Percentiles rank a stretch among this genome's conserved stretches.
phyloP scores from a whole-genome alignment of 331 rosid species.

The Phaseolus coccineus region DNA sequence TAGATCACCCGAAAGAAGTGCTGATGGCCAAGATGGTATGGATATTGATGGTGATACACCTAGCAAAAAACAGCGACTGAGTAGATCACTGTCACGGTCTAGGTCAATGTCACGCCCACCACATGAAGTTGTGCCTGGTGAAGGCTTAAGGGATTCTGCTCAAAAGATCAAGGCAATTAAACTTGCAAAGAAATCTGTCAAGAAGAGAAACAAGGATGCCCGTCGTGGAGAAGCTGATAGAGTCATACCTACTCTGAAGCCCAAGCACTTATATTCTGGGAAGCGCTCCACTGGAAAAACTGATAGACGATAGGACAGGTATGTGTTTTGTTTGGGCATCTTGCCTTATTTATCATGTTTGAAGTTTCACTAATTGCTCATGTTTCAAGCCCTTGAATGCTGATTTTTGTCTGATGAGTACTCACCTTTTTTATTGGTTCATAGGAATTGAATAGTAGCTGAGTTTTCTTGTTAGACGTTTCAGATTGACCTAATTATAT shows the following conservation, averaged over 20 bases:
- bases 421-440: neutral
- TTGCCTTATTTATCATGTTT: slow-evolving; percentile 9
- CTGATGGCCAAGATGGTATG: slow-evolving; percentile 54
- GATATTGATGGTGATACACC: slow-evolving; percentile 74
- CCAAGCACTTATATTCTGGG: slow-evolving; percentile 87
- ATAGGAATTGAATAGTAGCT: neutral
- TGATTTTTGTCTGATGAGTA: neutral
- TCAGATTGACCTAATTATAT: neutral
- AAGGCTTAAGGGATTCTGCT: slow-evolving; percentile 78
- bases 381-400: neutral
- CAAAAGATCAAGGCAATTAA: slow-evolving; percentile 77
- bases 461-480: neutral
- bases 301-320: slow-evolving; percentile 64
- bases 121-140: slow-evolving; percentile 82
- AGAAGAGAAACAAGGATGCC: slow-evolving; percentile 81
- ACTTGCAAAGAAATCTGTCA: slow-evolving; percentile 70
- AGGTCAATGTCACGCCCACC: slow-evolving; percentile 68
- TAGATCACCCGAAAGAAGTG: slow-evolving; percentile 63
- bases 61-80: slow-evolving; percentile 65
- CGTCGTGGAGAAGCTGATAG: slow-evolving; percentile 96
- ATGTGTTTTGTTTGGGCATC: neutral
- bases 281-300: slow-evolving; percentile 84
- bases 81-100: slow-evolving; percentile 68
- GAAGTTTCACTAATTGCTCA: neutral
- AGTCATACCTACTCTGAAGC: slow-evolving; percentile 79